Base-by-base conservation (phyloP, 2,329 filamentous ascomycete genomes). In the Fusarium subglutinans region DNA sequence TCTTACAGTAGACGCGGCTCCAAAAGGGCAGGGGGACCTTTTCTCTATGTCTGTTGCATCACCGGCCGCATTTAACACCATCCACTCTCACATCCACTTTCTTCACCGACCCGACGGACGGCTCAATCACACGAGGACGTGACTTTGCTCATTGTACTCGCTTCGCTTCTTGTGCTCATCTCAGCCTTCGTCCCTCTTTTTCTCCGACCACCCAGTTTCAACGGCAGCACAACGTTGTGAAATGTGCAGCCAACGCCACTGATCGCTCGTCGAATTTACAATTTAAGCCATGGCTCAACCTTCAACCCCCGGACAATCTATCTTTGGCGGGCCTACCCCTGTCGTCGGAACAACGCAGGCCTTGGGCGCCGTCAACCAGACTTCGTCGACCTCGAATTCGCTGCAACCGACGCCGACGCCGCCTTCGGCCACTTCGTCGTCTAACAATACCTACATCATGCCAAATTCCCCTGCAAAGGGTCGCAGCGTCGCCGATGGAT, bases 401-500 rank as follows among this genome's bases (percentile, higher is more conserved):
- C 78, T 66, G 66, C 79, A 71, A 63, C 72, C 63, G 72, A 69
- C 72, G 55, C 50, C 63, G 69, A 78, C 70, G 70, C 79, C 53
- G 76, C 71, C 59, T 14, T 77, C 77, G 61, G 75, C 71, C 24
- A 64, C 77, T 44, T 82, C 84, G 47, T 84, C 88, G 55, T 89
- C 90, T n/a, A 91, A 90, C 83, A 94, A 93, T 80, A 95, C 95
- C 30, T 98, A 96, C 85, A 91, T 98, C 79, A 96, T 98, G 94
- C 92, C 94, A 24, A 93, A 94, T 79, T 95, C 93, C 72, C 94
- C 95, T 20, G 86, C 91, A 67, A 94, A 93, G 81, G 89, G 87
- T 77, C 87, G 89, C 66, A 86, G 87, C 26, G 87, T 87, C 68
- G 87, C 87, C 63, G 94, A 97, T 80, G 91, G 91, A 73, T 97